Evolutionary conservation across 352 stramenopile genomes (phyloP).

Genomic region (Phytophthora sojae): DNA sequence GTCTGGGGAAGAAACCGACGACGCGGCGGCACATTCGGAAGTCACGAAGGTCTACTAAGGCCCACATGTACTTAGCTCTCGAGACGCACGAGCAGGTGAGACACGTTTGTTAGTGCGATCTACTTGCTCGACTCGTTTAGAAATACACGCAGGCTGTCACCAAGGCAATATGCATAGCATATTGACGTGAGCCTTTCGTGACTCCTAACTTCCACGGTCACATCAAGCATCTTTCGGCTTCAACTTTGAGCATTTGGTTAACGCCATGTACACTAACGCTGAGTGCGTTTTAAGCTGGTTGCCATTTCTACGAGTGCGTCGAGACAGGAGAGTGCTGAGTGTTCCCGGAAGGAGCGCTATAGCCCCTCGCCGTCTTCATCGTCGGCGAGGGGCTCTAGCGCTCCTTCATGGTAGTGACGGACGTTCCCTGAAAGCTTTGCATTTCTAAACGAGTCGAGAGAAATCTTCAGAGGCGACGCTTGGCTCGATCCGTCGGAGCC

Average conservation of each 20-base stretch:
- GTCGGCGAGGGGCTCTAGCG: too few species aligned
- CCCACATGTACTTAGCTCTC: background rate
- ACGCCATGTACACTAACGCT: too few species aligned
- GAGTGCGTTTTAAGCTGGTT: too few species aligned
- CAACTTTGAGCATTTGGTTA: too few species aligned
- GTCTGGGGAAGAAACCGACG: constrained; percentile 34
- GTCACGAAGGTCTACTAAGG: constrained; percentile 86
- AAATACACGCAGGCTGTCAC: too few species aligned
- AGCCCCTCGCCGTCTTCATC: background rate
- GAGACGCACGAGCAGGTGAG: background rate
- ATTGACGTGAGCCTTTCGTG: too few species aligned
- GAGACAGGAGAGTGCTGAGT: constrained; percentile 71
- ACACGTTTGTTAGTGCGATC: constrained; percentile 5
- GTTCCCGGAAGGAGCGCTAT: constrained; percentile 8
- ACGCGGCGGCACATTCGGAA: constrained; percentile 45
- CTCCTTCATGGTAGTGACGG: too few species aligned
- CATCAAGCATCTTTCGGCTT: too few species aligned
- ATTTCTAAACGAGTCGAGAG: too few species aligned
- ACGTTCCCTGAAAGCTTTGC: too few species aligned
- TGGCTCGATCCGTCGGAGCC: constrained; percentile 4
- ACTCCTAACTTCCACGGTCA: too few species aligned
- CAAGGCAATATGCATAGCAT: too few species aligned
- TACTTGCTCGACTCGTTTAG: constrained; percentile 41
- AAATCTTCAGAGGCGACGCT: constrained; percentile 14
- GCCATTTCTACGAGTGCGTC: constrained; percentile 79